These are phyloP conservation scores for Tubosaeta sp. DNA, from an alignment of 768 basidiomycete genomes.

Conservation along the genomic window DNA sequence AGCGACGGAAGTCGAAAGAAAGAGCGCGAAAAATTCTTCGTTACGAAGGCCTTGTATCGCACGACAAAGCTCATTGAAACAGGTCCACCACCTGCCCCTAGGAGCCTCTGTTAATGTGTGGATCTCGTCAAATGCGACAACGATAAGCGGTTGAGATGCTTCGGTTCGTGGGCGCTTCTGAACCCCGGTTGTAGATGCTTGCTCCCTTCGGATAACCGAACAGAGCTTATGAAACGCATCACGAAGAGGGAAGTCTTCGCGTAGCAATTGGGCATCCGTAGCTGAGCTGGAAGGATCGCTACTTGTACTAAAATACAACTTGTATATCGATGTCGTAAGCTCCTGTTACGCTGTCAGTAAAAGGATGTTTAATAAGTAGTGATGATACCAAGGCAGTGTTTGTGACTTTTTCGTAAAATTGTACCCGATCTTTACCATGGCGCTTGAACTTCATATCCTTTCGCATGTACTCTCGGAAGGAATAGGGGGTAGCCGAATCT, in stretches of 20 bases:
- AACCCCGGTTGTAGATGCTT: no score
- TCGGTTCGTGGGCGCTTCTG: neutral
- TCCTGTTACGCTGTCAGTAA: neutral
- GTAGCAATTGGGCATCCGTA: neutral
- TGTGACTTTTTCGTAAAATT: neutral
- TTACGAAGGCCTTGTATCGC: neutral
- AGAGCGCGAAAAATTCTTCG: neutral
- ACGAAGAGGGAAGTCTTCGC: neutral
- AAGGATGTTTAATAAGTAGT: neutral
- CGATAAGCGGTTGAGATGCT: neutral
- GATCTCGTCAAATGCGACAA: neutral
- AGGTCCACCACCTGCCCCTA: neutral
- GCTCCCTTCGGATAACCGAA: neutral
- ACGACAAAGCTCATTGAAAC: neutral
- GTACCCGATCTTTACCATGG: neutral
- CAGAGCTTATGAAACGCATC: neutral
- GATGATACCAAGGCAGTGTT: neutral
- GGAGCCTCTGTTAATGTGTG: neutral
- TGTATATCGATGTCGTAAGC: neutral
- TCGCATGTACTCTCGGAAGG: neutral
- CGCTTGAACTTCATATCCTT: no score
- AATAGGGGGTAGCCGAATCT: neutral
- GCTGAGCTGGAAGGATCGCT: neutral
- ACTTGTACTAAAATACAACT: neutral
- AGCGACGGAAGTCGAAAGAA: neutral